Percentiles rank a stretch among this genome's conserved stretches.
phyloP scores from a whole-genome alignment of 2,329 filamentous ascomycete genomes.

The Microsporum ferrugineum region DNA sequence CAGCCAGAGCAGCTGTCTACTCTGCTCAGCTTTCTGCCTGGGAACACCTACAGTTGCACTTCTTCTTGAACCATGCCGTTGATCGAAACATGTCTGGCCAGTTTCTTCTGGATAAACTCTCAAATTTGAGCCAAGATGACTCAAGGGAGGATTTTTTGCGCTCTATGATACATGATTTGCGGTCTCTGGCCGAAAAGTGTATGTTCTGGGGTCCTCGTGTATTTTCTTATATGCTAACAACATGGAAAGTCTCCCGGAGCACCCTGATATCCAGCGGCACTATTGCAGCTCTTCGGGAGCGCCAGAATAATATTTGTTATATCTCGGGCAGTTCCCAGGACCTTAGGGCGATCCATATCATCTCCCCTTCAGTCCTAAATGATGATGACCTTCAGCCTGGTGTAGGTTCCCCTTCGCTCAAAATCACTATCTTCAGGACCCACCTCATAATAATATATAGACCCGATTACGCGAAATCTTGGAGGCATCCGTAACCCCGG shows the following conservation, averaged over 20 bases:
- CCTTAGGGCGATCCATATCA: constrained; percentile 6
- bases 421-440: not conserved
- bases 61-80: not conserved
- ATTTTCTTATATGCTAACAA: not conserved
- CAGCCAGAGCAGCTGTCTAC: not conserved
- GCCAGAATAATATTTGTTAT: constrained; percentile 7
- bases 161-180: not conserved
- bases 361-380: constrained; percentile 8
- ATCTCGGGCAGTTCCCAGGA: constrained; percentile 4
- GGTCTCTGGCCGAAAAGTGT: not conserved
- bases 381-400: constrained; percentile 3
- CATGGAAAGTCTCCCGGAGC: not conserved
- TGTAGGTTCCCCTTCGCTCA: constrained; percentile 1
- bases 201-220: not conserved
- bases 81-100: not conserved
- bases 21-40: not conserved
- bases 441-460: not conserved
- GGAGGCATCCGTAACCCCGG: constrained; percentile 6
- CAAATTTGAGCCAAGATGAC: not conserved
- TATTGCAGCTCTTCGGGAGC: constrained; percentile 1
- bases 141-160: not conserved
- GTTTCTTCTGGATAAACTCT: not conserved
- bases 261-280: not conserved
- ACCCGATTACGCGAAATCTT: constrained; percentile 6
- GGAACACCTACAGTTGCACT: not conserved